A percentile compares a stretch with the other conserved stretches of the same genome.
Evolutionary conservation across 306 rosid genomes (phyloP).

Genomic region (peach (Prunus persica)): Prunus_persica_NCBIv2 NC_034015.1:16121001-16121500

Average conservation of each 20-base stretch:
- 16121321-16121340: not conserved
- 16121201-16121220: not conserved
- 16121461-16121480: slow-evolving; percentile 24
- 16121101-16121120: not conserved
- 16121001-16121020: not conserved
- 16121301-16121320: not conserved
- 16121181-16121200: not conserved
- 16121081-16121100: not conserved
- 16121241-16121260: slow-evolving; percentile 17
- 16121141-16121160: not conserved
- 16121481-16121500: slow-evolving; percentile 11
- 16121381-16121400: slow-evolving; percentile 87
- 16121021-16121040: slow-evolving; percentile 1
- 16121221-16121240: not conserved
- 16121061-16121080: not conserved
- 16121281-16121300: not conserved
- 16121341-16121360: slow-evolving; percentile 10
- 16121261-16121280: not conserved
- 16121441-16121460: slow-evolving; percentile 74
- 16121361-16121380: slow-evolving; percentile 87
- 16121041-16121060: not conserved
- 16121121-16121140: not conserved
- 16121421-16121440: slow-evolving; percentile 96
- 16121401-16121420: slow-evolving; percentile 95
- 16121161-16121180: not conserved